Evolutionary conservation across 2,329 filamentous ascomycete genomes (phyloP), one percentile per base, ranked within the genome.

Genomic region (Sporothrix sp.): DNA sequence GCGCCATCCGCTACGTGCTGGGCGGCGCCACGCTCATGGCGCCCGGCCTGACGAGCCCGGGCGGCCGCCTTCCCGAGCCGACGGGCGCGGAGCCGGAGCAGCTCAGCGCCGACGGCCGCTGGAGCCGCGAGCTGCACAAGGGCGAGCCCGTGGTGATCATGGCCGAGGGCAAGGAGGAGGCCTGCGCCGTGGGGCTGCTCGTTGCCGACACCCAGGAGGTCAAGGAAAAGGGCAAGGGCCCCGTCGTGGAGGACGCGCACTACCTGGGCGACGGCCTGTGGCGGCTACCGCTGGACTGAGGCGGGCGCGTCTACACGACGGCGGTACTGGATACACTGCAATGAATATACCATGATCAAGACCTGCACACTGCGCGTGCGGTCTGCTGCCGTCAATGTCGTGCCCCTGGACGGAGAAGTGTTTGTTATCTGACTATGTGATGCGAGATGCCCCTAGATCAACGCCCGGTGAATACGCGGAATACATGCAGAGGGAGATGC

Each of bases 1-100:
- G 93, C 55, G 93, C 93, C 5, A 97, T 98, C 63, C 87, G 93
- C 54, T 98, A 98, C 70, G 91, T 98, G 23, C 79, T 98, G 2
- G 87, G 82, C 1, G 93, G 93, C 39, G 93, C 93, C 1, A 88
- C 91, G 13, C 82, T 98, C 56, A 98, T 98, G 93, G 91, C 89
- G 1, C 93, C 93, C 0, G 93, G 93, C 0, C 68, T 98, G 59
- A 98, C 93, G 25, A 88, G 82, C 18, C 69, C 81, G 0, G 93
- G 93, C 0, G 93, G 93, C 0, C 68, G 86, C 43, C 68, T 98
- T 61, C 93, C 93, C 0, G 70, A 78, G 55, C 66, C 69, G 6
- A 57, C 56, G 66, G 66, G 7, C 16, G 23, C 3, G 27, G 64
- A 57, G 7, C 55, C 57, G 8, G 57, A 57, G n/a, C 54, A 53